Evolutionary conservation across 805 yeast species (phyloP).

Genomic region (Tetrapisispora pingtungensis): DNA sequence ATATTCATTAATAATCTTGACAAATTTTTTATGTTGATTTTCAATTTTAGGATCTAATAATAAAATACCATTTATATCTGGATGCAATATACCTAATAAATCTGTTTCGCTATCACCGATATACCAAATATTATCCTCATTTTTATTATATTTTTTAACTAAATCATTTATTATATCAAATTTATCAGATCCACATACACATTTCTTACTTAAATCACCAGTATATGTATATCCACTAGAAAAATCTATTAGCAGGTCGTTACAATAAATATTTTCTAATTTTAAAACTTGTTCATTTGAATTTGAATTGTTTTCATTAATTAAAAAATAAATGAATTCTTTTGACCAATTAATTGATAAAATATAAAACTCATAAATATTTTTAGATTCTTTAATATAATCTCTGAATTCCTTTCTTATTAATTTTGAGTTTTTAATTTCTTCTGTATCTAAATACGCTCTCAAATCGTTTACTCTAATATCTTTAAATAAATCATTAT

Average conservation of each 20-base stretch:
- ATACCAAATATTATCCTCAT: conserved; percentile 14
- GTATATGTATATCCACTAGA: conserved; percentile 6
- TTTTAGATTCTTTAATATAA: conserved; percentile 3
- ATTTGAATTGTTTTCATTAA: conserved; percentile 6
- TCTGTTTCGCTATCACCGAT: conserved; percentile 29
- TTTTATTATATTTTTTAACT: not conserved
- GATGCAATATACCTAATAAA: conserved; percentile 20
- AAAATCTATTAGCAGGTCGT: conserved; percentile 9
- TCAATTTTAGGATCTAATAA: conserved; percentile 1
- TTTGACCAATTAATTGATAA: conserved; percentile 26
- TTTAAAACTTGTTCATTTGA: not conserved
- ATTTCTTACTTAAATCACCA: conserved; percentile 17
- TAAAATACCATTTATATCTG: conserved; percentile 20
- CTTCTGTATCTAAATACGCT: not conserved
- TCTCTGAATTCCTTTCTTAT: conserved; percentile 12
- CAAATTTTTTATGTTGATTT: not conserved
- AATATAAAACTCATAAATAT: conserved; percentile 10
- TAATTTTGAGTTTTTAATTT: conserved; percentile 1
- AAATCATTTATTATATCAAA: conserved; percentile 4
- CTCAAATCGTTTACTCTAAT: conserved; percentile 11
- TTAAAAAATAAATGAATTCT: conserved; percentile 18
- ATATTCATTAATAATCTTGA: not conserved
- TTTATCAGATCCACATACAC: conserved; percentile 25
- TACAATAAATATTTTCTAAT: conserved; percentile 16
- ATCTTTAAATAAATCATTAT: conserved; percentile 11